Conservation (phyloP, 108 stramenopile genomes). For the Schizochytrium sp. region DNA sequence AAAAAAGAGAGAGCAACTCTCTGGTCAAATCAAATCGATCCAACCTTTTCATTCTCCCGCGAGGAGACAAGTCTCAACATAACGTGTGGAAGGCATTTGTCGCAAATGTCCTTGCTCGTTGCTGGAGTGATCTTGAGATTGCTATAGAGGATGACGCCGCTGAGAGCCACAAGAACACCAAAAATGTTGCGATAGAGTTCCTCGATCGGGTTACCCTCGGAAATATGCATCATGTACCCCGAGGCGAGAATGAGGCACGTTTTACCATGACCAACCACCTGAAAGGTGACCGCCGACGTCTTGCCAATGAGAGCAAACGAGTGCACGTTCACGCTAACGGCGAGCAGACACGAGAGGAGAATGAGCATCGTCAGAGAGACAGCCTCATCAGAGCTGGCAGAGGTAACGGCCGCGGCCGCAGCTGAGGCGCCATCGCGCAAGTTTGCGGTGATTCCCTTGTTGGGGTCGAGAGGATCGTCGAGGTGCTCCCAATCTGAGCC, state of each 20-base stretch:
- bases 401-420: neutral
- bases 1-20: neutral
- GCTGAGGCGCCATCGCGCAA: no score
- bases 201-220: neutral
- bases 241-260: conserved; percentile 7
- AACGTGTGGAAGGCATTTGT: neutral
- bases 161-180: neutral
- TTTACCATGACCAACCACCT: neutral
- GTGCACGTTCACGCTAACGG: conserved; percentile 1
- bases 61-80: neutral
- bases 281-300: neutral
- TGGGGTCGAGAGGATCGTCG: neutral
- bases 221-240: neutral
- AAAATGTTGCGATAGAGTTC: neutral
- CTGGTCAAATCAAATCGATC: neutral
- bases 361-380: neutral
- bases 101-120: neutral
- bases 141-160: neutral
- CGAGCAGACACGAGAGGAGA: neutral
- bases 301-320: conserved; percentile 2
- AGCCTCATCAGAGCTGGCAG: neutral
- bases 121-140: neutral
- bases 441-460: neutral
- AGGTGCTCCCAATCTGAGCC: neutral
- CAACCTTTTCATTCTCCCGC: neutral